These are phyloP conservation scores for Rhododendron kiyosumense DNA, from an alignment of 148 eudicot genomes.

Conservation along the genomic window DNA sequence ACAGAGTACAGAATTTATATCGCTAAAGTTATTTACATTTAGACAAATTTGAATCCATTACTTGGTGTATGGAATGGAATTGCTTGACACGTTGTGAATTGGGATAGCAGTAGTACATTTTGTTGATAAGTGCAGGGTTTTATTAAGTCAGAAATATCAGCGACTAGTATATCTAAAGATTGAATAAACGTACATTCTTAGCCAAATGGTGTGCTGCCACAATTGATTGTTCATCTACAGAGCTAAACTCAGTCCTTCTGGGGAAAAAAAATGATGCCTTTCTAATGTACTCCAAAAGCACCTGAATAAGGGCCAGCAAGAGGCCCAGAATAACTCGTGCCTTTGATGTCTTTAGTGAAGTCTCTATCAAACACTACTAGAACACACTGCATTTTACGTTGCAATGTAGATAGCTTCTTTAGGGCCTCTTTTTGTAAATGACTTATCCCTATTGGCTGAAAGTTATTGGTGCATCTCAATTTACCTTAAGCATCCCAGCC, in stretches of 20 bases:
- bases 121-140: neutral
- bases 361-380: neutral
- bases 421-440: neutral
- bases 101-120: neutral
- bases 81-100: neutral
- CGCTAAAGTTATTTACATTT: neutral
- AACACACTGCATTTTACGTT: neutral
- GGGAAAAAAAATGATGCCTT: too few species aligned
- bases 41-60: neutral
- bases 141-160: neutral
- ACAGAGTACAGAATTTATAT: neutral
- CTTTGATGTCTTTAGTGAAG: neutral
- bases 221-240: neutral
- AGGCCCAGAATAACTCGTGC: neutral
- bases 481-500: neutral
- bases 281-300: neutral
- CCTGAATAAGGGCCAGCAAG: neutral
- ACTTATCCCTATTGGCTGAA: neutral
- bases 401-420: neutral
- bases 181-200: neutral
- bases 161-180: neutral
- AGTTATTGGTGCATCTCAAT: neutral
- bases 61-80: neutral
- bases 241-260: neutral
- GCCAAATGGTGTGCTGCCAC: neutral